Conservation (phyloP, 1,284 basidiomycete genomes). For the Peniophora sp. region DNA sequence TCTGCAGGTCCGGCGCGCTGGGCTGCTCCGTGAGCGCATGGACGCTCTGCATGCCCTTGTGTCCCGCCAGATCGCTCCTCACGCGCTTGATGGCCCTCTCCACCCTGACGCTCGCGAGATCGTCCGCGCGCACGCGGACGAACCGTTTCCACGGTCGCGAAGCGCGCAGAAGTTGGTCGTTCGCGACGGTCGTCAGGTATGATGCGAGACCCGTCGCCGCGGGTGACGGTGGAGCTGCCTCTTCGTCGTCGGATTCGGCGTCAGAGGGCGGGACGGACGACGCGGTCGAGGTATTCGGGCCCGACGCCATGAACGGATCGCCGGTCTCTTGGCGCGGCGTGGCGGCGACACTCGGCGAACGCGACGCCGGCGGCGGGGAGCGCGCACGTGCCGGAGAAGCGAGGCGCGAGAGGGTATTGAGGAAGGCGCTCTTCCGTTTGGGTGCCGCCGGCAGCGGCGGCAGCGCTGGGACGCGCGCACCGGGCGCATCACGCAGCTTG, state of each 20-base stretch:
- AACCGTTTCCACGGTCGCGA: slow-evolving; percentile 80
- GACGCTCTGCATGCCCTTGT: slow-evolving; percentile 30
- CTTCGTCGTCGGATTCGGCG: slow-evolving; percentile 6
- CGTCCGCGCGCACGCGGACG: slow-evolving; percentile 75
- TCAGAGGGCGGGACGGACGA: neutral
- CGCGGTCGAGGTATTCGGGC: slow-evolving; percentile 7
- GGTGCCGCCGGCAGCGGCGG: slow-evolving; percentile 53
- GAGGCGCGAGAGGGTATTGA: slow-evolving; percentile 73
- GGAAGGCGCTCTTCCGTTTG: slow-evolving; percentile 73
- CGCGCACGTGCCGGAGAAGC: slow-evolving; percentile 48
- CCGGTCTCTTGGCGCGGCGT: slow-evolving; percentile 48
- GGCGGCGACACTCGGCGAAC: slow-evolving; percentile 34
- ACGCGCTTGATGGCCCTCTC: slow-evolving; percentile 85
- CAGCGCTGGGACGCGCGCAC: slow-evolving; percentile 46
- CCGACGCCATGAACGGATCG: slow-evolving; percentile 46
- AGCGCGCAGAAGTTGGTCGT: slow-evolving; percentile 52
- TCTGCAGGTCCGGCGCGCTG: neutral
- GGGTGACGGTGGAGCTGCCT: slow-evolving; percentile 23
- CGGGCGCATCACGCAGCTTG: slow-evolving; percentile 56
- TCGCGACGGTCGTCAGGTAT: slow-evolving; percentile 73
- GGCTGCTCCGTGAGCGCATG: slow-evolving; percentile 9
- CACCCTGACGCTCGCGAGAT: slow-evolving; percentile 77
- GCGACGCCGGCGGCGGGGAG: slow-evolving; percentile 28
- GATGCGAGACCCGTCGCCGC: slow-evolving; percentile 66
- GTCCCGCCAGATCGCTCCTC: slow-evolving; percentile 74